Evolutionary conservation across 2,329 filamentous ascomycete species (phyloP), one percentile per base, ranked within the genome.

Genomic region (Neurospora sp.): DNA sequence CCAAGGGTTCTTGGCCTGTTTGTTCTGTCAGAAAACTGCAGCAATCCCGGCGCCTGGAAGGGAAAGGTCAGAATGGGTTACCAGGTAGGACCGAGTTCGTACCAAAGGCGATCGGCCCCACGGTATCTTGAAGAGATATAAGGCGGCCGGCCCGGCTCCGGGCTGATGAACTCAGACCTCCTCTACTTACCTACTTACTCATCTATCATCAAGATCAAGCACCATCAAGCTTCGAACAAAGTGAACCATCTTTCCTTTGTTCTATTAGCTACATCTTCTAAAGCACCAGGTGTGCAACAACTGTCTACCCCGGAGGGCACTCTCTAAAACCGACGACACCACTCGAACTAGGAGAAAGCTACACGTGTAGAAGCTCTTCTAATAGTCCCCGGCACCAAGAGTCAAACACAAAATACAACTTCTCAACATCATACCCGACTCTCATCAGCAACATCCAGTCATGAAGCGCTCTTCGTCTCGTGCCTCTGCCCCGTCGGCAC

Each of bases 381-480:
- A 19, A 28, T 28, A 23, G 19, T 52, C 46, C 46, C 28, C 3
- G 11, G 11, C 43, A 28, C 13, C 46, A 4, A 28, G 6, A 52
- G 11, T 52, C 46, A 52, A 52, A 1, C 46, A 52, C 6, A 11
- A 28, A 15, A 28, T 28, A 28, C 19, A 2, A 28, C 19, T 43
- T 4, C 13, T 67, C 38, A 39, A 28, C 58, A 46, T 17, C 39
- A 42, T 9, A 3, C 10, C 23, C 38, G n/a, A 40, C 13, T 33
- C 6, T 19, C 66, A 58, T 17, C 68, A 19, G 28, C 52, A 62
- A n/a, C 39, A 36, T 23, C 23, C 39, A n/a, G n/a, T 38, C 66
- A 71, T 3, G 36, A 72, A 71, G 73, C 68, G 52, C 19, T 71
- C 70, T 23, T 69, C 70, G 3, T 69, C 72, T 43, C 70, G 73